These are phyloP conservation scores for Inosperma sp. DNA, from an alignment of 768 basidiomycete genomes.

Conservation along the genomic window DNA sequence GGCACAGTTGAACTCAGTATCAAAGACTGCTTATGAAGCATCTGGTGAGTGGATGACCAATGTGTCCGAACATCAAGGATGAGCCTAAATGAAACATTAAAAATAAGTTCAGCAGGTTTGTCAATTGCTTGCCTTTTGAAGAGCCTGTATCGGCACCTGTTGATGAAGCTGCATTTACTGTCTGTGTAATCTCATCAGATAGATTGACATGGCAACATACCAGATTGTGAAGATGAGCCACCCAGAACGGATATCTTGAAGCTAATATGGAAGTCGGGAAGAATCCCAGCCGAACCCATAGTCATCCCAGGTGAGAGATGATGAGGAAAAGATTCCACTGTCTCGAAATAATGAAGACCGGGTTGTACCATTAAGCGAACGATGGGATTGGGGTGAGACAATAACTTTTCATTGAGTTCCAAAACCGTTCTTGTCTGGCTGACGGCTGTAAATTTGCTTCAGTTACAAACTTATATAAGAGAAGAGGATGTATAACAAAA, in stretches of 20 bases:
- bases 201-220: not conserved
- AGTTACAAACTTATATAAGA: not conserved
- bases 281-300: conserved; percentile 1
- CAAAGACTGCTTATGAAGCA: conserved; percentile 31
- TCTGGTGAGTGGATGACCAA: conserved; percentile 33
- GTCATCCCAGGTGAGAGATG: not conserved
- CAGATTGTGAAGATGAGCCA: too few relatives aligned
- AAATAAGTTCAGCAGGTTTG: too few relatives aligned
- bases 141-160: not conserved
- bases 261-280: not conserved
- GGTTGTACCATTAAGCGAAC: not conserved
- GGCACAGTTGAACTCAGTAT: too few relatives aligned
- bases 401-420: conserved; percentile 1
- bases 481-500: not conserved
- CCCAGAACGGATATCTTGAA: not conserved
- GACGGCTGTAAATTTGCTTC: not conserved
- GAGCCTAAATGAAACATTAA: conserved; percentile 18
- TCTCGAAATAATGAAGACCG: not conserved
- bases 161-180: too few relatives aligned
- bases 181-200: not conserved
- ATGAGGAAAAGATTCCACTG: not conserved
- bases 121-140: too few relatives aligned
- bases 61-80: conserved; percentile 31
- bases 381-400: not conserved
- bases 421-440: not conserved